These are phyloP conservation scores for Punctularia strigosozonata DNA, from an alignment of 768 basidiomycete genomes.

Conservation along the genomic window DNA sequence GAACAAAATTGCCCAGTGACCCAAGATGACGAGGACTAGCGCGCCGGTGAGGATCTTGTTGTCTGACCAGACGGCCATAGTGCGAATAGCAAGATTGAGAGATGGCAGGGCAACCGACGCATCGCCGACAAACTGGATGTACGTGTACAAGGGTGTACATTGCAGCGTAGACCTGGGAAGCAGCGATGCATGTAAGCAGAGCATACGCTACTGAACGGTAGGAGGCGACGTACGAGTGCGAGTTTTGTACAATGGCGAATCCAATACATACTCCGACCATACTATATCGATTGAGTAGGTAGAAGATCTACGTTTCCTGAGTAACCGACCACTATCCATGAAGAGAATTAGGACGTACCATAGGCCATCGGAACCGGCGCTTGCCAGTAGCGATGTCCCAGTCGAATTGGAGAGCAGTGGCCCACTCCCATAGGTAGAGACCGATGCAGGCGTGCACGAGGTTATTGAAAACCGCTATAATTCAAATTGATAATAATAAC, in stretches of 20 bases:
- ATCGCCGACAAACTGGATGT: constrained; percentile 51
- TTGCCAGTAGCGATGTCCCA: constrained; percentile 27
- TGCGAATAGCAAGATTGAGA: constrained; percentile 34
- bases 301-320: constrained; percentile 33
- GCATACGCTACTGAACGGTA: constrained; percentile 25
- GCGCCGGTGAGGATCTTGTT: constrained; percentile 36
- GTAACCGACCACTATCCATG: too few species aligned
- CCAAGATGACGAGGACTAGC: constrained; percentile 43
- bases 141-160: constrained; percentile 60
- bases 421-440: constrained; percentile 34
- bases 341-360: constrained; percentile 23
- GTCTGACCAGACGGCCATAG: constrained; percentile 58
- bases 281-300: constrained; percentile 32
- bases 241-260: too few species aligned
- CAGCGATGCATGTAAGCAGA: constrained; percentile 4
- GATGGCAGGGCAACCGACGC: constrained; percentile 32
- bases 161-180: constrained; percentile 33
- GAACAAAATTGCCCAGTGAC: constrained; percentile 61
- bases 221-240: too few species aligned
- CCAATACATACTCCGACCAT: constrained; percentile 39
- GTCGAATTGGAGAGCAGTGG: constrained; percentile 31
- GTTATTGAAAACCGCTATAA: constrained; percentile 25
- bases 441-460: constrained; percentile 31
- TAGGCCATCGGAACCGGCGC: constrained; percentile 33
- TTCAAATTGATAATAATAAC: constrained; percentile 4